Conservation (phyloP, 495 filamentous ascomycete species). For the Chaetomium cochliodes region DNA sequence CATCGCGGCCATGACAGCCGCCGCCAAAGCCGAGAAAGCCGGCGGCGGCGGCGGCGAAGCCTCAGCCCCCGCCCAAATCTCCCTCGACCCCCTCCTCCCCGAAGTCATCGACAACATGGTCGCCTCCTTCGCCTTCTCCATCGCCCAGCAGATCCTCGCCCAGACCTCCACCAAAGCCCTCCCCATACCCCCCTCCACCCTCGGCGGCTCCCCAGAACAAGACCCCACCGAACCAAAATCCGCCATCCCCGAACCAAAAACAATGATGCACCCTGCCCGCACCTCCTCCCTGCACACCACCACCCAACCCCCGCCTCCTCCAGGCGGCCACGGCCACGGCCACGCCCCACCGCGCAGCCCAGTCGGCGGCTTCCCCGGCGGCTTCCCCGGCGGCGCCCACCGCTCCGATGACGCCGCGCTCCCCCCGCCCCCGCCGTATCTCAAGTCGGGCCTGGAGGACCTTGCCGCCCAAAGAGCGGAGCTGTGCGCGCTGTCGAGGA, state of each 20-base stretch:
- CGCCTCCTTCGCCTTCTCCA: conserved; percentile 79
- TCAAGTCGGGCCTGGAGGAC: conserved; percentile 72
- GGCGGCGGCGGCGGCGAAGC: too few relatives aligned
- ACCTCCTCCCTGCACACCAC: conserved; percentile 52
- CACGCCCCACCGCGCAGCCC: conserved; percentile 46
- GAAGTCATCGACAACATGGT: conserved; percentile 77
- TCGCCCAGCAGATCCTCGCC: conserved; percentile 70
- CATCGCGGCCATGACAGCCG: conserved; percentile 43
- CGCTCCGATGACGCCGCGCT: conserved; percentile 34
- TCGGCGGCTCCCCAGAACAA: conserved; percentile 43
- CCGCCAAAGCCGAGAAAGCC: conserved; percentile 30
- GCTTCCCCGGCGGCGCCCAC: conserved; percentile 46
- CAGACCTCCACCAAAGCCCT: conserved; percentile 71
- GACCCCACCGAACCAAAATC: conserved; percentile 52
- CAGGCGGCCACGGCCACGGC: too few relatives aligned
- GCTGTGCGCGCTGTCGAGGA: conserved; percentile 73
- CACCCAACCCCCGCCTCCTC: too few relatives aligned
- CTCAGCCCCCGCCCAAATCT: neutral
- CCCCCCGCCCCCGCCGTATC: conserved; percentile 37
- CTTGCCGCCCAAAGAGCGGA: conserved; percentile 81
- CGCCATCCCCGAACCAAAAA: conserved; percentile 59
- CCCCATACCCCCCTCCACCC: conserved; percentile 61
- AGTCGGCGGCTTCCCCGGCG: conserved; percentile 44
- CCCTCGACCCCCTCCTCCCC: conserved; percentile 35
- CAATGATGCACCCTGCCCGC: conserved; percentile 61